Conservation (phyloP, 805 yeast species). For the Saturnispora serradocipensis region DNA sequence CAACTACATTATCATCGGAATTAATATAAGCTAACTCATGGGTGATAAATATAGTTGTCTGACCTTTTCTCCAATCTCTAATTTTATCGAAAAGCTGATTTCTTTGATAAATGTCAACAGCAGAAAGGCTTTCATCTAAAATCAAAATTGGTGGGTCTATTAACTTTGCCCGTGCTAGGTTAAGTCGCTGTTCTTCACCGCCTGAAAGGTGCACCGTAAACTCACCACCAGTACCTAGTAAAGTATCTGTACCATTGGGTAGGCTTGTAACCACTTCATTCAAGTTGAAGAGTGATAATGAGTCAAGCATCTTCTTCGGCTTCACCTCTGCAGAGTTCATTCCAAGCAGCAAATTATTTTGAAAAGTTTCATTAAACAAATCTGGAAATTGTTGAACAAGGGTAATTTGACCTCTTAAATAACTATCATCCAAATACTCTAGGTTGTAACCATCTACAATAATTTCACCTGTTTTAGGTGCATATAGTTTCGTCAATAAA, state of each 20-base stretch:
- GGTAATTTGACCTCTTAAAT: slow-evolving; percentile 57
- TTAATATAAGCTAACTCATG: slow-evolving; percentile 62
- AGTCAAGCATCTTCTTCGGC: slow-evolving; percentile 29
- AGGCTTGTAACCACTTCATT: slow-evolving; percentile 38
- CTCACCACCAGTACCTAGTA: slow-evolving; percentile 25
- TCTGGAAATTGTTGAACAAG: slow-evolving; percentile 65
- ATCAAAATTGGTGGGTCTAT: slow-evolving; percentile 68
- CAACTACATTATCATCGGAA: slow-evolving; percentile 44
- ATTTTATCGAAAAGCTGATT: slow-evolving; percentile 40
- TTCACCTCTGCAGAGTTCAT: slow-evolving; percentile 15
- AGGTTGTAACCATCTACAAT: slow-evolving; percentile 46
- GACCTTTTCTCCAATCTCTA: slow-evolving; percentile 50
- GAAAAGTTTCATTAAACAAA: slow-evolving; percentile 54
- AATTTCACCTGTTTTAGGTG: slow-evolving; percentile 46
- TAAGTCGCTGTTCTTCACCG: slow-evolving; percentile 82
- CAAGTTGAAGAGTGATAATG: slow-evolving; percentile 45
- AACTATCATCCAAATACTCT: slow-evolving; percentile 31
- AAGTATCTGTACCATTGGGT: slow-evolving; percentile 48
- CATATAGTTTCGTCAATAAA: slow-evolving; percentile 53
- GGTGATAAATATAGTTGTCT: slow-evolving; percentile 73
- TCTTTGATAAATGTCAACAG: slow-evolving; percentile 53
- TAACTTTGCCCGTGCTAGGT: slow-evolving; percentile 73
- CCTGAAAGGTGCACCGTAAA: slow-evolving; percentile 57
- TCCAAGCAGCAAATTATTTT: slow-evolving; percentile 45
- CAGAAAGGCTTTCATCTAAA: slow-evolving; percentile 81